Evolutionary conservation across 2,329 filamentous ascomycete genomes (phyloP).

Genomic region (Fusarium sp.): DNA sequence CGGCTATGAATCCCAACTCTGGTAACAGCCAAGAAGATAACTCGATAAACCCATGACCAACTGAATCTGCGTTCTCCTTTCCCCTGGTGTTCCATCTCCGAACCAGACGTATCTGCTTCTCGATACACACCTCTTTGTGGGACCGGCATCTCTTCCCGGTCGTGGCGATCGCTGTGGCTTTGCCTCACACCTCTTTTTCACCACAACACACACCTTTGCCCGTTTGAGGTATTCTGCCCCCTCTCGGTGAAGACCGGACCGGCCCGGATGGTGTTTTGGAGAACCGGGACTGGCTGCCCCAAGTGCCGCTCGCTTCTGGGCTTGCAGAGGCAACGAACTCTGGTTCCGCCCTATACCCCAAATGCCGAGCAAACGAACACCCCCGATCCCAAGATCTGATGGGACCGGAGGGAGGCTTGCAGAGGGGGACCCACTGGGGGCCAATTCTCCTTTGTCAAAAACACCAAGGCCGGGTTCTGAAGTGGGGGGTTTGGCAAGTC

Average conservation of each 20-base stretch:
- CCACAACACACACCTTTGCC: background rate
- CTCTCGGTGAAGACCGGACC: constrained; percentile 25
- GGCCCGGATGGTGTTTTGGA: constrained; percentile 16
- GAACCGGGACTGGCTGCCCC: background rate
- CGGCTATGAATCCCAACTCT: background rate
- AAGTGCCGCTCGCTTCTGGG: background rate
- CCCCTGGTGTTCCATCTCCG: constrained; percentile 25
- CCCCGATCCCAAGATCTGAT: constrained; percentile 28
- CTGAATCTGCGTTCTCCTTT: background rate
- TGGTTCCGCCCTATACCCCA: constrained; percentile 11
- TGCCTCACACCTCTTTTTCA: constrained; percentile 15
- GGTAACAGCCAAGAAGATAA: background rate
- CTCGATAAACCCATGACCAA: background rate
- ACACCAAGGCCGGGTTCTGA: constrained; percentile 35
- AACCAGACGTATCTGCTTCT: background rate
- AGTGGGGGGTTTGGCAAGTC: constrained; percentile 4
- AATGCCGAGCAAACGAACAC: constrained; percentile 32
- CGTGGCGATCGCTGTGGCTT: constrained; percentile 30
- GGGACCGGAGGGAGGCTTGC: constrained; percentile 15
- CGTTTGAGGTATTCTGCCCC: background rate
- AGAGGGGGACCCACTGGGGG: constrained; percentile 1
- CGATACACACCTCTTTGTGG: constrained; percentile 15
- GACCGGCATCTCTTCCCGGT: constrained; percentile 44
- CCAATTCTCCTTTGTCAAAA: background rate
- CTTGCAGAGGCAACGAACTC: background rate